Base-by-base conservation (phyloP, 2,329 filamentous ascomycete genomes). In the Escovopsis sp. region DNA sequence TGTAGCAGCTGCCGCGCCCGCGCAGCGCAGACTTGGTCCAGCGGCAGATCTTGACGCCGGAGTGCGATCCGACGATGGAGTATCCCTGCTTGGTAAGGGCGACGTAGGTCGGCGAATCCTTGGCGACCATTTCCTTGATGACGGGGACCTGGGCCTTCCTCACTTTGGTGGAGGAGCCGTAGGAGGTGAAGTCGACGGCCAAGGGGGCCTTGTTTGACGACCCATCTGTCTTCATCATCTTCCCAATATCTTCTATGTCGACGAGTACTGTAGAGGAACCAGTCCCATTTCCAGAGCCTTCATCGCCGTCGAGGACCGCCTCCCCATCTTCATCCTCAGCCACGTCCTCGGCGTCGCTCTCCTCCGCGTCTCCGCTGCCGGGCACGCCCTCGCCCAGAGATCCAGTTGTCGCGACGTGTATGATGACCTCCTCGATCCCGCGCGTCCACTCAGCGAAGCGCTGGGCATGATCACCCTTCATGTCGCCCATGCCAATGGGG, bases 1-100 rank as follows among this genome's bases (percentile, higher is more conserved):
- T 96, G 68, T 98, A 98, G 64, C 88, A 98, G 17, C 84, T 93
- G 4, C 88, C 90, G 28, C 88, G 79, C 11, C 88, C 88, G 27
- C 88, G 82, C 1, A 96, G 75, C 9, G 88, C 88, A 2, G 87
- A 94, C 60, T 98, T 98, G 9, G 90, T 96, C 88, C 88, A 98
- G 23, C 90, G 83, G 54, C 88, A 98, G 48, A 94, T 94, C 59
- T 96, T 96, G 45, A 96, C 88, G 21, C 88, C 88, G 0, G 85
- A 93, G 60, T 96, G 90, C 1, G 84, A 88, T 35, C 90, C 90
- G 27, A 98, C 81, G 39, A 96, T 94, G 1, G 82, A 79, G 55
- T 96, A 96, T 18, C 88, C 88, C 65, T 98, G 88, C 55, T 96
- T 98, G 1, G 88, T 96, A 30, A 96, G 71, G 14, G 88, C 73